A percentile compares a stretch with the other conserved stretches of the same genome.
Conservation (phyloP, 169 alveolate genomes). For the Plasmodium adleri region DNA sequence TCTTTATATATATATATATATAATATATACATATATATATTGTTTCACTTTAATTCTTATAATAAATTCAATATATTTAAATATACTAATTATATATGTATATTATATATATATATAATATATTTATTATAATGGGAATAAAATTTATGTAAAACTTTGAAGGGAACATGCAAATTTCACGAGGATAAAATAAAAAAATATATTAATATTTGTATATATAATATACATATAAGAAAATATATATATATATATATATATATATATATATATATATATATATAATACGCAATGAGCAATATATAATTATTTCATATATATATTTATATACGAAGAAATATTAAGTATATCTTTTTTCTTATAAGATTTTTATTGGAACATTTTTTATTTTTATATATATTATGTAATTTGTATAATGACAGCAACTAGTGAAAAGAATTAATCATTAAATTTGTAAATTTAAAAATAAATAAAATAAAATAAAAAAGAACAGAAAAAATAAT, state of each 20-base stretch:
- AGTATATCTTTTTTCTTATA: no score
- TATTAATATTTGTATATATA: neutral
- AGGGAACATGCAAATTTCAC: neutral
- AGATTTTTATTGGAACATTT: no score
- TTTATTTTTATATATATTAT: neutral
- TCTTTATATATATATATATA: no score
- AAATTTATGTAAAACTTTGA: no score
- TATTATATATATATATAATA: no score
- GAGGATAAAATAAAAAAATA: constrained; percentile 12
- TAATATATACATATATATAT: no score
- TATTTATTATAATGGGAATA: no score
- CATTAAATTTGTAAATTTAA: neutral
- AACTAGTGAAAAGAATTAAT: neutral
- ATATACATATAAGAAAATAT: neutral
- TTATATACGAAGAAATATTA: neutral
- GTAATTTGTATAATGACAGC: constrained; percentile 9
- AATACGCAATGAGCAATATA: neutral
- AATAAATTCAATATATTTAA: no score
- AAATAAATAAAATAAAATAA: neutral
- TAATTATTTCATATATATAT: neutral
- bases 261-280: neutral
- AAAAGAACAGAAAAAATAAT: neutral
- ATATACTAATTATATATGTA: no score
- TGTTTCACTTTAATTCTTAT: no score
- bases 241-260: constrained; percentile 1